A percentile compares a stretch with the other conserved stretches of the same genome.
Evolutionary conservation across 1,284 basidiomycete species (phyloP).

Genomic region (Microstroma glucosiphilum): DNA sequence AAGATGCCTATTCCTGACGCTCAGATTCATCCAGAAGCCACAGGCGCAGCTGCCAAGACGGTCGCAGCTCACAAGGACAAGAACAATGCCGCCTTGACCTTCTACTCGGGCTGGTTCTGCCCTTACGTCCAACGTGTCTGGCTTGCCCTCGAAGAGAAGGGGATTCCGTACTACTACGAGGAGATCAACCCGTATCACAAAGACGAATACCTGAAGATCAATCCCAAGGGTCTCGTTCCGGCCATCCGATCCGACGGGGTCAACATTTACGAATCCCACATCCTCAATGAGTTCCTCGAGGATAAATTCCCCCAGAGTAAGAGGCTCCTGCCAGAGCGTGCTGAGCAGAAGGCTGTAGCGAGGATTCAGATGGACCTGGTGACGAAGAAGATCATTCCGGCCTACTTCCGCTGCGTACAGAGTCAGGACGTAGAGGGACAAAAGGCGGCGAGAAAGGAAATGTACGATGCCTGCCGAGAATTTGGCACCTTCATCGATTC

Average conservation of each 20-base stretch:
- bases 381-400: conserved; percentile 62
- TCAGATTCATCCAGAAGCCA: conserved; percentile 9
- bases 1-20: conserved; percentile 7
- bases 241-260: conserved; percentile 57
- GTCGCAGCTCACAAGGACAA: not conserved
- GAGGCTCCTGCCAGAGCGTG: conserved; percentile 57
- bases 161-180: conserved; percentile 50
- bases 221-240: conserved; percentile 71
- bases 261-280: conserved; percentile 23
- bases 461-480: too few relatives aligned
- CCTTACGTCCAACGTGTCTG: conserved; percentile 66
- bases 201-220: conserved; percentile 66
- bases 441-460: too few relatives aligned
- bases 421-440: too few relatives aligned
- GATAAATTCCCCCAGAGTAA: conserved; percentile 59
- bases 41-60: not conserved
- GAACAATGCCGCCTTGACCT: not conserved
- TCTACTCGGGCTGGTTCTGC: conserved; percentile 58
- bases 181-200: conserved; percentile 77
- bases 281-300: conserved; percentile 62
- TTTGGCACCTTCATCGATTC: too few relatives aligned
- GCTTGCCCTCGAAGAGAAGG: conserved; percentile 58
- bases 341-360: conserved; percentile 61
- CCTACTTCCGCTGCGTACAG: conserved; percentile 60
- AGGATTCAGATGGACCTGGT: conserved; percentile 66